Evolutionary conservation across 208 protist genomes (phyloP), one percentile per base, ranked within the genome.

Genomic region (Herpetomonas tarakana): DNA sequence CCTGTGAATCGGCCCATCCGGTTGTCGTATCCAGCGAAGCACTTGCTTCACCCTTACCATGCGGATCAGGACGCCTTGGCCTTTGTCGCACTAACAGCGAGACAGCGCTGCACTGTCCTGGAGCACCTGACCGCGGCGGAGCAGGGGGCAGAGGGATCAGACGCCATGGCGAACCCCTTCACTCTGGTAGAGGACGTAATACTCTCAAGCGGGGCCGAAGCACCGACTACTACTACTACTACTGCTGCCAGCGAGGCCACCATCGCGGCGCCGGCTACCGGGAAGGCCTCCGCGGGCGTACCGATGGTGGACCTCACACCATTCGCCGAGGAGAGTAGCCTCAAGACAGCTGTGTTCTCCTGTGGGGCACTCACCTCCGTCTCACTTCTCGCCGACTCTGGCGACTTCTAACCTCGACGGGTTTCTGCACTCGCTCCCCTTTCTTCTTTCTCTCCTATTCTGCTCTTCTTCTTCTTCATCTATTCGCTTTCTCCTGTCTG

Each of bases 11-110:
- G 35, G 35, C 14, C 35, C 9, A 29, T 64, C 2, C 27, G 57
- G 7, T 53, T 69, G 19, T 50, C 52, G 62, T 68, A 61, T 27
- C 46, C 55, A n/a, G 55, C 59, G 24, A 18, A 58, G 18, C 41
- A 58, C 18, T 59, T 72, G 0, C 54, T 72, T 22, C 74, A 75
- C 49, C 74, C 62, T 0, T 67, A 81, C 28, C 53, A 72, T 50
- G 52, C 62, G 0, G 54, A 51, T 31, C 16, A 29, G 9, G 2
- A 41, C 56, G 54, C 35, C 14, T 41, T 35, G 29, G 44, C 68
- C 3, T 22, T 50, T 0, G 19, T 75, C 24, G 72, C 55, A 16
- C 65, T 75, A n/a, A 61, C 62, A 6, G 6, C 24, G 2, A 24
- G n/a, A 0, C 65, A 78, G 47, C 59, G 71, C 24, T 19, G 19